Base-by-base conservation (phyloP, 2,329 filamentous ascomycete species). In the Coleophoma cylindrospora region DNA sequence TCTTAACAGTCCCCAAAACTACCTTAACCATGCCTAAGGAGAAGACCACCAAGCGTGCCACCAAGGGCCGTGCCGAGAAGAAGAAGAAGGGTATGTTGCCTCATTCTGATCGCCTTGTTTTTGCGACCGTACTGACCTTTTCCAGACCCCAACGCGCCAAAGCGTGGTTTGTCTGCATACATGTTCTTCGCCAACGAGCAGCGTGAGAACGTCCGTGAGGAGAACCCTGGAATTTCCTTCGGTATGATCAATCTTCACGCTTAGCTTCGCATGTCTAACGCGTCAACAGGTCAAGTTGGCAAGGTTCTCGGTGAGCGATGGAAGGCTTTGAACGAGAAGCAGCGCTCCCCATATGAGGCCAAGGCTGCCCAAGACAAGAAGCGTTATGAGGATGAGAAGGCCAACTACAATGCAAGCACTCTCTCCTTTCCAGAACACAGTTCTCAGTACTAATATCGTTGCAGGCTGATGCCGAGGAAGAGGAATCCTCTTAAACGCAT, bases 121-220 rank as follows among this genome's bases (percentile, higher is more conserved):
- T 54, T 47, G 49, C 47, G 40, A 48, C 40, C 14, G 36, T 50
- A 22, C 54, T 57, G 45, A 56, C 52, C 27, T 17, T 21, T 61
- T 95, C 95, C 75, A 94, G 90, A 86, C 77, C 64, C 81, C 68
- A 96, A 96, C 75, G 92, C 91, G 54, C 94, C 94, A 71, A 99
- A 97, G 91, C 91, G 94, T 74, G 94, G 92, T 79, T 89, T 99
- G 46, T 97, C 94, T 48, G 94, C 94, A 58, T 99, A 99, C 84
- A 99, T 99, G 94, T 97, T 97, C 87, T 99, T 97, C 72, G 94
- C 94, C 83, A 97, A 97, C 69, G 94, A 97, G 76, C 90, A 96
- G 77, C 91, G 94, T 64, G 92, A 97, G 70, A 95, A 94, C 72
- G 94, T 99, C 63, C 90, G 94, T 64, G 91, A 96, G 70, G 92